Base-by-base conservation (phyloP, 345 rosid genomes). In the Lumnitzera racemosa region DNA sequence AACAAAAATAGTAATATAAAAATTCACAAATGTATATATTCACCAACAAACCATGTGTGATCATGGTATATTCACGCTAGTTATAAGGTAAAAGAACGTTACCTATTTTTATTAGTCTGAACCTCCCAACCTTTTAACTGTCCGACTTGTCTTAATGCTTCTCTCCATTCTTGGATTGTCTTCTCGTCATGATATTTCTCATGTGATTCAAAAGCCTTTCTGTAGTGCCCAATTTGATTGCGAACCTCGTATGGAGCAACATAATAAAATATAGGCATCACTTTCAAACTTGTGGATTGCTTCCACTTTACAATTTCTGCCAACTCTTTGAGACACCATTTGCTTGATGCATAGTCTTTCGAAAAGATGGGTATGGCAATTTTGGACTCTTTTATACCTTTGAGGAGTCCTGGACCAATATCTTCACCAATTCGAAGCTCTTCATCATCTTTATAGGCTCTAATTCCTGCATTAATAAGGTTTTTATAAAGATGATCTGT, bases 331-430 rank as follows among this genome's bases (percentile, higher is more conserved):
- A 59, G 54, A 27, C 54, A 59, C 54, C 53, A 59, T 27, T 24
- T 27, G 3, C 63, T 49, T 12, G 63, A 49, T 7, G 63, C 63
- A 48, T 59, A 59, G 12, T 49, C 53, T 49, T 2, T 15, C 17
- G 63, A 60, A 46, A 60, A 60, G 46, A 60, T 60, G 5, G 55
- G 47, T 24, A 60, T 12, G 0, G 12, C 17, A 16, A 49, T 20
- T 16, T 4, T 49, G 14, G 63, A 48, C 23, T 25, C 24, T 12
- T 47, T 14, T 24, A 59, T 59, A 1, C 12, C 53, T n/a, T 14
- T 3, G 0, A 46, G 12, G 49, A 59, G 50, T 41, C 25, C 62
- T 3, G 16, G 15, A 23, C 31, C 41, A 20, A 47, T 59, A 1
- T 47, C 6, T 12, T 59, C 53, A 0, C 62, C 41, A 16, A 17